These are phyloP conservation scores for Gossypium arboreum DNA, from an alignment of 345 rosid species.

Conservation along the genomic window DNA sequence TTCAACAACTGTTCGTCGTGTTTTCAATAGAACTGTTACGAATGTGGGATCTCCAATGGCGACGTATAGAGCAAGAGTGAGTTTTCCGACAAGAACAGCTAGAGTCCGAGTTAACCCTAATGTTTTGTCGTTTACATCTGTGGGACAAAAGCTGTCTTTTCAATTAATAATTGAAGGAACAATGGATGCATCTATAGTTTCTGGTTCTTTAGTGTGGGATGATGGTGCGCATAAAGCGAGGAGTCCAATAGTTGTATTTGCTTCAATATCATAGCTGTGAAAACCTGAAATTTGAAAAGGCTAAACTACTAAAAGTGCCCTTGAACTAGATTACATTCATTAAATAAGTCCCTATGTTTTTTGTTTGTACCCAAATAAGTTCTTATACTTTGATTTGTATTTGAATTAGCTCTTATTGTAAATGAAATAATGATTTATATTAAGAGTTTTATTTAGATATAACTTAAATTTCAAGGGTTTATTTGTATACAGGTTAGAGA, in stretches of 20 bases:
- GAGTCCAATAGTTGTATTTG: conserved; percentile 31
- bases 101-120: conserved; percentile 26
- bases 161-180: conserved; percentile 21
- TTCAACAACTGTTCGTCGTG: background rate
- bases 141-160: conserved; percentile 25
- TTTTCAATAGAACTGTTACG: conserved; percentile 33
- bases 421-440: too few relatives aligned
- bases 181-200: conserved; percentile 1
- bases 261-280: background rate
- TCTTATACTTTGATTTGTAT: too few relatives aligned
- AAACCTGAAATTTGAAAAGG: too few relatives aligned
- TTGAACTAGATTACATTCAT: too few relatives aligned
- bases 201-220: conserved; percentile 34
- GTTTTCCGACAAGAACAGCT: conserved; percentile 17
- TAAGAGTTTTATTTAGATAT: too few relatives aligned
- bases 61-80: conserved; percentile 21
- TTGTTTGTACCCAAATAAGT: too few relatives aligned
- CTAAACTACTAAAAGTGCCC: too few relatives aligned
- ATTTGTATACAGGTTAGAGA: too few relatives aligned
- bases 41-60: conserved; percentile 35
- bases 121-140: conserved; percentile 21
- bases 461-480: too few relatives aligned
- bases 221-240: conserved; percentile 37
- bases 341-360: too few relatives aligned
- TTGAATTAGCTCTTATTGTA: too few relatives aligned